Percentiles rank a stretch among this genome's conserved stretches.
phyloP scores from a whole-genome alignment of 805 yeast genomes.

The Candida krabiensis region DNA sequence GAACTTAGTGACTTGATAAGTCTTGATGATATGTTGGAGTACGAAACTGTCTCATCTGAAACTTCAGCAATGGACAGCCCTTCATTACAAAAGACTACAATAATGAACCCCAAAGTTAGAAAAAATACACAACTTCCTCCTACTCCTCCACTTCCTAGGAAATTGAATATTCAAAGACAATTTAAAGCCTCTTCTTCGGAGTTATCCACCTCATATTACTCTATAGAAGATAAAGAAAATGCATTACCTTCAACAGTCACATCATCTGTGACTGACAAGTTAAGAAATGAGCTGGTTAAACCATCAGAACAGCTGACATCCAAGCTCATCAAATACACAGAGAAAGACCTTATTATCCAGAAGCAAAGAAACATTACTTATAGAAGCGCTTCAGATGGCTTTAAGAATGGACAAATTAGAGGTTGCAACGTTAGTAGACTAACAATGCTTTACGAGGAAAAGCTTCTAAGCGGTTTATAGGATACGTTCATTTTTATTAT shows the following conservation, averaged over 20 bases:
- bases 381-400: slow-evolving; percentile 4
- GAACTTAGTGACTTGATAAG: slow-evolving; percentile 25
- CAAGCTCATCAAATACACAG: slow-evolving; percentile 31
- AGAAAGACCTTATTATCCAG: slow-evolving; percentile 30
- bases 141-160: slow-evolving; percentile 22
- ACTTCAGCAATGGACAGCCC: slow-evolving; percentile 5
- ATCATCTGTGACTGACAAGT: slow-evolving; percentile 5
- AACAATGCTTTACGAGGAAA: slow-evolving; percentile 50
- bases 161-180: slow-evolving; percentile 3
- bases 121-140: slow-evolving; percentile 23
- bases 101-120: slow-evolving; percentile 11
- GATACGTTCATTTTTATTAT: no score
- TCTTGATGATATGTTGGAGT: slow-evolving; percentile 25
- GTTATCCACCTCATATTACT: neutral
- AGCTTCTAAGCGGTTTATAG: no score
- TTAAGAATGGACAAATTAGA: slow-evolving; percentile 33
- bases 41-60: slow-evolving; percentile 15
- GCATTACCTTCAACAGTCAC: neutral
- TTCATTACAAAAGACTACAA: slow-evolving; percentile 5
- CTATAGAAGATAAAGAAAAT: slow-evolving; percentile 17
- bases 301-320: slow-evolving; percentile 26
- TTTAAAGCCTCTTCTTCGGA: slow-evolving; percentile 9
- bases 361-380: slow-evolving; percentile 9
- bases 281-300: slow-evolving; percentile 21
- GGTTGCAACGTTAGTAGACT: slow-evolving; percentile 56